Percentiles rank a stretch among this genome's conserved stretches.
Conservation (phyloP, 2,329 filamentous ascomycete species). For the Colletotrichum theobromicola region DNA sequence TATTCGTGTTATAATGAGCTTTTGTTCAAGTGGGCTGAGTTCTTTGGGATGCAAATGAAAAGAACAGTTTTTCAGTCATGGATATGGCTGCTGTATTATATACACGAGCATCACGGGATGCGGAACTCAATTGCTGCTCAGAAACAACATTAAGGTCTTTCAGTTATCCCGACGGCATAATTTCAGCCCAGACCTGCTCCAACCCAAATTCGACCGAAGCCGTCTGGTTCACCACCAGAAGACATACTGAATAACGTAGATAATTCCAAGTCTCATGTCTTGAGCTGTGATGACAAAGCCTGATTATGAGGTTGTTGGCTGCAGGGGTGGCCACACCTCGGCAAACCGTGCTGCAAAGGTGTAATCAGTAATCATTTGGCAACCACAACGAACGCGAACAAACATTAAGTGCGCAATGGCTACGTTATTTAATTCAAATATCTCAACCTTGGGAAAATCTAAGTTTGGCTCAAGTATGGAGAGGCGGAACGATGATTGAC, state of each 20-base stretch:
- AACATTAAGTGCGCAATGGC: not conserved
- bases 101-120: not conserved
- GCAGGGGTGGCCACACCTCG: not conserved
- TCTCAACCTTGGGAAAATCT: not conserved
- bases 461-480: rapidly evolving
- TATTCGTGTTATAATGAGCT: not conserved
- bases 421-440: not conserved
- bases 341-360: not conserved
- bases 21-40: no score
- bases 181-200: not conserved
- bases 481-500: not conserved
- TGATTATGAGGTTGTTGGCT: not conserved
- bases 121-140: not conserved
- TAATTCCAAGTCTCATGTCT: not conserved
- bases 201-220: not conserved
- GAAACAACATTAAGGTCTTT: not conserved
- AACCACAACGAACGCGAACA: not conserved
- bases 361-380: not conserved
- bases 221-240: not conserved
- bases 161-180: not conserved
- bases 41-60: not conserved
- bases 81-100: not conserved
- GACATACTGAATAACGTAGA: not conserved
- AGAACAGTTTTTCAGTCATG: not conserved
- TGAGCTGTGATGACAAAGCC: not conserved